Evolutionary conservation across 116 monocot species (phyloP).

Genomic region (Posidonia oceanica): DNA sequence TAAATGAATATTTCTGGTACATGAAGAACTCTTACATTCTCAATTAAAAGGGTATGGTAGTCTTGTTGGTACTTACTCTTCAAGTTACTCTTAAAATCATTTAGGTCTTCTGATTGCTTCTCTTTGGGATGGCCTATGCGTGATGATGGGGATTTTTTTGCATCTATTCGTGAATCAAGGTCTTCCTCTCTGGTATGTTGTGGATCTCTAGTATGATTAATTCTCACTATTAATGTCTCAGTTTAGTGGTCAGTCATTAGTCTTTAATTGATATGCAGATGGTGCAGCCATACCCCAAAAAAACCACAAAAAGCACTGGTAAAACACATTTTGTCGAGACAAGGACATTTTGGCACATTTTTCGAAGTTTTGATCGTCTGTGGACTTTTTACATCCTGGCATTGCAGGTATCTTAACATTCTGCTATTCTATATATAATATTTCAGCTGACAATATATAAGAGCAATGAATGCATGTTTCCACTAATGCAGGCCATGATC

Average conservation of each 20-base stretch:
- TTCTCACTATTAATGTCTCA: background rate
- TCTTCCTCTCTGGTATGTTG: constrained; percentile 28
- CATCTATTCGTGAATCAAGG: constrained; percentile 50
- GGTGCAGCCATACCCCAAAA: constrained; percentile 17
- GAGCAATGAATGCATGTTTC: background rate
- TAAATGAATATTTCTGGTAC: constrained; percentile 99
- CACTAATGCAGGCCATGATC: constrained; percentile 54
- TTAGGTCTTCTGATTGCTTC: constrained; percentile 90
- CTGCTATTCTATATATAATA: background rate
- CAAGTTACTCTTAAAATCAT: background rate
- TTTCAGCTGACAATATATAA: background rate
- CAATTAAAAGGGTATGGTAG: background rate
- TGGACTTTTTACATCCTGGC: constrained; percentile 91
- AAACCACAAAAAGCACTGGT: constrained; percentile 48
- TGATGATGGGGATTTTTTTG: constrained; percentile 88
- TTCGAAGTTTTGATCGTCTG: constrained; percentile 96
- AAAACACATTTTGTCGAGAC: constrained; percentile 93
- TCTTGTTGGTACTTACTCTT: background rate
- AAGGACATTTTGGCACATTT: constrained; percentile 98
- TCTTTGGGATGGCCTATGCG: constrained; percentile 99
- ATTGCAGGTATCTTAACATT: constrained; percentile 53
- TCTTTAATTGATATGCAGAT: constrained; percentile 24
- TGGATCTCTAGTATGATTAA: constrained; percentile 1
- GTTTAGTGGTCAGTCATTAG: background rate
- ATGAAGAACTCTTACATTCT: background rate